Conservation (phyloP, 1,284 basidiomycete genomes). For the Ceratobasidium sp. region DNA sequence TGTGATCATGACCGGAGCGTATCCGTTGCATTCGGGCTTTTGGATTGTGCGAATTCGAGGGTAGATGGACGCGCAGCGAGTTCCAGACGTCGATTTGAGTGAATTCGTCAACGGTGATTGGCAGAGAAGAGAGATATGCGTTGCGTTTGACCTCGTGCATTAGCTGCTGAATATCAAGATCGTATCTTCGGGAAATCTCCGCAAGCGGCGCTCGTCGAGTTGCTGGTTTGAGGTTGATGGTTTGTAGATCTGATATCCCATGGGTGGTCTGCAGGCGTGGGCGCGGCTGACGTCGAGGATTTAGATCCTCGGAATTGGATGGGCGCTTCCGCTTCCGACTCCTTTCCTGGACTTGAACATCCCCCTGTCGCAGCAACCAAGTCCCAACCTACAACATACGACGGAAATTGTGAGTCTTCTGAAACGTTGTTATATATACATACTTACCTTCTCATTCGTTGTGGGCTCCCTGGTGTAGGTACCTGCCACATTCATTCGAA, state of each 20-base stretch:
- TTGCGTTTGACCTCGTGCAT: not conserved
- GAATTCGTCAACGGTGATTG: not conserved
- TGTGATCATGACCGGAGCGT: slow-evolving; percentile 1
- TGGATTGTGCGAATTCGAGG: not conserved
- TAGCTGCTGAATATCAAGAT: not conserved
- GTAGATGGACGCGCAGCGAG: not conserved
- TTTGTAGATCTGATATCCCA: slow-evolving; percentile 14
- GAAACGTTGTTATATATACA: not conserved
- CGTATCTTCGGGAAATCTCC: not conserved
- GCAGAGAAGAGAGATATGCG: slow-evolving; percentile 1
- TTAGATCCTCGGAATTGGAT: not conserved
- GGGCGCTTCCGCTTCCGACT: slow-evolving; percentile 24
- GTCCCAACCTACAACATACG: not conserved
- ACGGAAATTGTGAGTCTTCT: not conserved
- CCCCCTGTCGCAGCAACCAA: not conserved
- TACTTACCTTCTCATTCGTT: too few species aligned
- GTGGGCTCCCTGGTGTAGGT: too few species aligned
- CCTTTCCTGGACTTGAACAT: not conserved
- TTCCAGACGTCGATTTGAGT: slow-evolving; percentile 22
- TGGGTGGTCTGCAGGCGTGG: slow-evolving; percentile 18
- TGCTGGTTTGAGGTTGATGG: not conserved
- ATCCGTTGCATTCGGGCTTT: slow-evolving; percentile 16
- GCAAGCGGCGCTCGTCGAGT: not conserved
- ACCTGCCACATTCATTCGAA: not conserved
- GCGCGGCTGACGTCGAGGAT: slow-evolving; percentile 6